Evolutionary conservation across 2,329 filamentous ascomycete genomes (phyloP).

Genomic region (Penicillium crustosum): DNA sequence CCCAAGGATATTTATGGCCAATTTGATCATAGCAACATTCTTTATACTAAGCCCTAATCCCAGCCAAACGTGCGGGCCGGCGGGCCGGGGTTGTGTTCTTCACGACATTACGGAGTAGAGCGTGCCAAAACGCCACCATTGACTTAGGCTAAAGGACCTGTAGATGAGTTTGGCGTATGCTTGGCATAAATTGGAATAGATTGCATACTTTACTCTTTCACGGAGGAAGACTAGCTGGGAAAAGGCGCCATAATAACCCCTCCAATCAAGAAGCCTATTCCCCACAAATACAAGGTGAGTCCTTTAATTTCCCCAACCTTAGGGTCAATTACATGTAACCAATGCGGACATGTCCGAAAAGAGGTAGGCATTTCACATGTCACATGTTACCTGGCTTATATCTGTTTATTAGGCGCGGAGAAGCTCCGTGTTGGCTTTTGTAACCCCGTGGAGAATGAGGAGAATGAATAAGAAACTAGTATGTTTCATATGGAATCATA

Average conservation of each 20-base stretch:
- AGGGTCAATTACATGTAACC: too few relatives aligned
- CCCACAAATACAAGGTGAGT: background rate
- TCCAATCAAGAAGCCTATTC: background rate
- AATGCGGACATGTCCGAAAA: background rate
- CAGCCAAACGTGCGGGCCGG: background rate
- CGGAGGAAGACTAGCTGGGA: background rate
- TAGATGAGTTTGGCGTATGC: background rate
- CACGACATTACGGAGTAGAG: background rate
- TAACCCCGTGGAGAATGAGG: conserved; percentile 16
- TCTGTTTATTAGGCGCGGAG: conserved; percentile 6
- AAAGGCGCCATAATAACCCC: conserved; percentile 2
- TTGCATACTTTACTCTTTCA: background rate
- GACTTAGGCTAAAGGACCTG: background rate
- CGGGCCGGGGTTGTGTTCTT: background rate
- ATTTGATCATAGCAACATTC: background rate
- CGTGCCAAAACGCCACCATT: background rate
- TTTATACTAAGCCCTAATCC: background rate
- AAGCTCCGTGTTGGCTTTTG: conserved; percentile 15
- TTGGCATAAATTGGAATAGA: background rate
- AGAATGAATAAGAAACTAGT: background rate
- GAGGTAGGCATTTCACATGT: background rate
- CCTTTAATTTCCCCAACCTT: background rate
- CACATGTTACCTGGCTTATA: background rate
- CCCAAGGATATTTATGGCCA: background rate
- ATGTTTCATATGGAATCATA: background rate